Base-by-base conservation (phyloP, 116 monocot genomes). In the Cymodocea nodosa region DNA sequence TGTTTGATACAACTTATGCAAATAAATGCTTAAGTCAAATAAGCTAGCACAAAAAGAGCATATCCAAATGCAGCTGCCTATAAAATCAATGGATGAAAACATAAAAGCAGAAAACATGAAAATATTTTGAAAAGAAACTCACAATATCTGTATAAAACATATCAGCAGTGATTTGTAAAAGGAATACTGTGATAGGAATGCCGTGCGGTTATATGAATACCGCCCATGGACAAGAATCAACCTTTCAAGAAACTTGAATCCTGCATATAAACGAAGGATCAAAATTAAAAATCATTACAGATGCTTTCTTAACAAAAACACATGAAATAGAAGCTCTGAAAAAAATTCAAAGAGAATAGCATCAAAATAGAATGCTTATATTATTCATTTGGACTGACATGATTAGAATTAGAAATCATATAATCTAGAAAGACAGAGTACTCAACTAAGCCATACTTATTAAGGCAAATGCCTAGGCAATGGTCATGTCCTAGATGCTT, bases 181-280 rank as follows among this genome's bases (percentile, higher is more conserved):
- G 44, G 98, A 98, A 79, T 98, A 92, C 49, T 98, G 98, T 4
- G 98, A 88, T 52, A 98, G 73, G 78, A 98, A 98, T 70, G 98
- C 86, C 30, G 98, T 98, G 15, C 98, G 92, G 69, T 92, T 98
- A 78, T 98, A 98, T 30, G 98, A 98, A 75, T 98, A 92, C 35
- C 98, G 88, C 39, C 98, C 98, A 75, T 98, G 98, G 59, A 98
- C 88, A 77, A 98, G 98, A 60, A 98, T 84, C 83, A 98, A 79
- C 71, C 98, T 91, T 80, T 84, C 88, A 60, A 98, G 84, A 75
- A 89, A 98, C 75, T 82, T 85, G 80, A 98, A 97, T 63, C 81
- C 97, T 97, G 80, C 65, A 63, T 34, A 17, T 20, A 40, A 49
- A 8, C 22, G 35, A 36, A 19, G 2, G 36, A 44, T 44, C 44